Evolutionary conservation across 2,329 filamentous ascomycete genomes (phyloP).

Genomic region (Juglanconis juglandina): DNA sequence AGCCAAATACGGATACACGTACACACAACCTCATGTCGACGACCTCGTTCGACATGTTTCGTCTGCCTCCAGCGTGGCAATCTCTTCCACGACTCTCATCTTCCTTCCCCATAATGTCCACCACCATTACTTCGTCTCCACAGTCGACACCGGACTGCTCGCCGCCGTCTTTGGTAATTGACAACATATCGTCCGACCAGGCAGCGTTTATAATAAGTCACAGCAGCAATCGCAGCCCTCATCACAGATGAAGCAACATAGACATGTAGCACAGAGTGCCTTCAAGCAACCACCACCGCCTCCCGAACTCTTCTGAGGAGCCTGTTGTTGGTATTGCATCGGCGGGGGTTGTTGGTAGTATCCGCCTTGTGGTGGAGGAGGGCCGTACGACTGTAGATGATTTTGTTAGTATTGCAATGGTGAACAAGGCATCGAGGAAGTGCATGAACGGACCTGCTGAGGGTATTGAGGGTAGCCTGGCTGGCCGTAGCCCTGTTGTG

Average conservation of each 20-base stretch:
- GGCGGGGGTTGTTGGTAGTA: conserved; percentile 42
- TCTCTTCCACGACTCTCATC: background rate
- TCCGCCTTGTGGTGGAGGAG: conserved; percentile 31
- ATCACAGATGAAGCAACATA: conserved; percentile 49
- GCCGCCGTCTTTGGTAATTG: background rate
- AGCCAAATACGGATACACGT: background rate
- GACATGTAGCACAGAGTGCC: conserved; percentile 44
- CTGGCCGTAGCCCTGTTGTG: conserved; percentile 19
- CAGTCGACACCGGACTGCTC: background rate
- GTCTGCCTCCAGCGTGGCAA: background rate
- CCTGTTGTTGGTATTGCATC: conserved; percentile 45
- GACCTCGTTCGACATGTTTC: background rate
- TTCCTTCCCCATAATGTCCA: background rate
- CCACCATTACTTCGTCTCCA: background rate
- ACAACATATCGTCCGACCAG: background rate
- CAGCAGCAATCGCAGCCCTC: conserved; percentile 47
- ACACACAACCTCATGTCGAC: background rate
- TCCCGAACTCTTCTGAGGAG: conserved; percentile 28
- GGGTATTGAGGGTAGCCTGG: conserved; percentile 39
- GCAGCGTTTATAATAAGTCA: conserved; percentile 35
- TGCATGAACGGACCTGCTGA: conserved; percentile 35
- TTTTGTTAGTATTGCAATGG: background rate
- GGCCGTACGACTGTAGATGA: conserved; percentile 32
- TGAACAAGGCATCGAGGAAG: too few relatives aligned
- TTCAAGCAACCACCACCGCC: conserved; percentile 39